These are phyloP conservation scores for Manihot esculenta DNA, from an alignment of 441 rosid genomes.

Conservation along the genomic window DNA sequence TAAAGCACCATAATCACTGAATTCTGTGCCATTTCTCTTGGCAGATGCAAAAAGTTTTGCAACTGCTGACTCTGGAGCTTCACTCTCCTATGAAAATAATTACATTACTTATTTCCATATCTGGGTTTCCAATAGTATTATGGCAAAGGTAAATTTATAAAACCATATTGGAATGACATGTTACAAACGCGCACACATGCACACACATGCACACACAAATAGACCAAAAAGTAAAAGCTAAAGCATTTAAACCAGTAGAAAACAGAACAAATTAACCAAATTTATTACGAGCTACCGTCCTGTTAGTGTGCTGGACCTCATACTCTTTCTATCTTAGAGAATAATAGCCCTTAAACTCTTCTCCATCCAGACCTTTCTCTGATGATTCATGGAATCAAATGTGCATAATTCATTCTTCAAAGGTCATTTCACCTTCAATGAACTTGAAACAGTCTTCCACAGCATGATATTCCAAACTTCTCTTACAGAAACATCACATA, in stretches of 20 bases:
- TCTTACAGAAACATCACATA: not conserved
- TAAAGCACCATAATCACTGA: slow-evolving; percentile 47
- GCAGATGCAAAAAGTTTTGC: slow-evolving; percentile 87
- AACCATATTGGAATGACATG: not conserved
- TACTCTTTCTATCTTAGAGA: slow-evolving; percentile 4
- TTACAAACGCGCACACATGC: not conserved
- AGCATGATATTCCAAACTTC: not conserved
- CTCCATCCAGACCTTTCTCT: slow-evolving; percentile 8
- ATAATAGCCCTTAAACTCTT: not conserved
- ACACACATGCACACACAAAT: too few species aligned
- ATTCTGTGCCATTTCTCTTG: slow-evolving; percentile 52
- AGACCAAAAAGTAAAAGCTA: not conserved
- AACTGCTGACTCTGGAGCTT: slow-evolving; percentile 86
- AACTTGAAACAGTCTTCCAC: not conserved
- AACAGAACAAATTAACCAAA: not conserved
- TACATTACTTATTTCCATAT: slow-evolving; percentile 9
- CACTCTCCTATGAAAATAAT: slow-evolving; percentile 57
- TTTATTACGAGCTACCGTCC: not conserved
- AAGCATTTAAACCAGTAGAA: slow-evolving; percentile 2
- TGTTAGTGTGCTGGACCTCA: not conserved
- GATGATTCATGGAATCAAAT: not conserved
- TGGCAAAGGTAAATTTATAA: not conserved
- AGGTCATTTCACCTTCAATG: not conserved
- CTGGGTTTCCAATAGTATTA: slow-evolving; percentile 1
- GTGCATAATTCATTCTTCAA: not conserved